Base-by-base conservation (phyloP, 371 early-diverging fungal genomes). In the Batkoa obscura region DNA sequence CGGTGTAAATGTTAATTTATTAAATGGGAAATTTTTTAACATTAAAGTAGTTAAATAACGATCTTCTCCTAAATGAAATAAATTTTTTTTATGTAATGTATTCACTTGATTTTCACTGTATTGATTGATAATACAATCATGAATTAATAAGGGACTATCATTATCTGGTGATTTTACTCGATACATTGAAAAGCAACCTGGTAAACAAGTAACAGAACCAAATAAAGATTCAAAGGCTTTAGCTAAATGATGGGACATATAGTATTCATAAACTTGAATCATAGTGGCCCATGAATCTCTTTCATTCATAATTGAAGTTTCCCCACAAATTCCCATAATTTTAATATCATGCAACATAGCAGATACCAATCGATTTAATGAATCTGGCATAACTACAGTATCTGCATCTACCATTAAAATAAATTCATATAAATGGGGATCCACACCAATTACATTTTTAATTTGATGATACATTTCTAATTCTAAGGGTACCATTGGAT, bases 1-100 rank as follows among this genome's bases (percentile, higher is more conserved):
- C 0, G 94, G 78, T 1, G 87, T 85, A 73, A 99, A 99, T 60
- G 90, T 87, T 61, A 89, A 86, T 67, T 94, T 95, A 73, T 82
- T 81, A 63, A 78, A 80, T 15, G 98, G 92, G 72, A 98, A 99
- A 63, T 94, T 86, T 71, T 98, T 99, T 63, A 99, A 78, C 68
- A 99, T 81, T 17, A 99, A 71, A 1, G 99, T 99, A 1, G 99
- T 99, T 62, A 96, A 66, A 64, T 91, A 94, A 32, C 89, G 82
- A 66, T 88, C 89, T 68, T 88, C 87, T 43, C 86, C 89, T 50
- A 88, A 68, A 35, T 73, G 75, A 58, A 83, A 77, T 67, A 85
- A 68, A 66, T 84, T 94, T 79, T 87, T 99, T 76, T 82, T 84
- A 74, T 99, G 99, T 33, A 99, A 72, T 0, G 99, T 99, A 64